These are phyloP conservation scores for Melampsora americana DNA, from an alignment of 1,284 basidiomycete genomes.

Conservation along the genomic window DNA sequence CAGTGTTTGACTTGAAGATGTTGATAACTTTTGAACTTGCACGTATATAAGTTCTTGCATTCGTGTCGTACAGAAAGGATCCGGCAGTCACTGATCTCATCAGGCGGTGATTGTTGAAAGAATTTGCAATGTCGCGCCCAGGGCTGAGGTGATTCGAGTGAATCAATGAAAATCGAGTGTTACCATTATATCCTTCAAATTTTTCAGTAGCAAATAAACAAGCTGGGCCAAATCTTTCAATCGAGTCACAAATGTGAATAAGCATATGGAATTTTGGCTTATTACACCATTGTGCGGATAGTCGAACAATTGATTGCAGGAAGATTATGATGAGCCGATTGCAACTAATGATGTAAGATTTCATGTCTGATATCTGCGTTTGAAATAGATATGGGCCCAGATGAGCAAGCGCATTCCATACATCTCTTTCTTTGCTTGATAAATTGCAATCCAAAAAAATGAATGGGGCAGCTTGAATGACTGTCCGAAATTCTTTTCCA, in stretches of 20 bases:
- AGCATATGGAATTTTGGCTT: conserved; percentile 56
- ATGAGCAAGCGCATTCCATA: conserved; percentile 54
- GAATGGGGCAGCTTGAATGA: too few relatives aligned
- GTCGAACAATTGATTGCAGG: too few relatives aligned
- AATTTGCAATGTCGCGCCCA: too few relatives aligned
- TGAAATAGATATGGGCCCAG: conserved; percentile 44
- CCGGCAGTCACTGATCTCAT: too few relatives aligned
- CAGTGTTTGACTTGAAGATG: too few relatives aligned
- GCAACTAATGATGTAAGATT: conserved; percentile 50
- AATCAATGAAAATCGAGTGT: background rate
- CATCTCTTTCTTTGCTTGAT: conserved; percentile 46
- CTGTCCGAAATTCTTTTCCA: conserved; percentile 53
- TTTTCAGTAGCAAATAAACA: conserved; percentile 23
- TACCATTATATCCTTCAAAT: conserved; percentile 12
- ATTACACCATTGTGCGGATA: conserved; percentile 57
- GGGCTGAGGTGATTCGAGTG: conserved; percentile 15
- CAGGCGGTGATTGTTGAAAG: background rate
- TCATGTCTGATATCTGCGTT: background rate
- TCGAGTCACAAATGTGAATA: conserved; percentile 48
- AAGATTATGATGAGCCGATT: too few relatives aligned
- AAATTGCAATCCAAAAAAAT: conserved; percentile 54
- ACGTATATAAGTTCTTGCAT: too few relatives aligned
- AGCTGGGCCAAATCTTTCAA: conserved; percentile 31
- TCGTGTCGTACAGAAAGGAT: too few relatives aligned
- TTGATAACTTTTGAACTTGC: too few relatives aligned